These are phyloP conservation scores for Rostrohypoxylon terebratum DNA, from an alignment of 495 filamentous ascomycete species.

Conservation along the genomic window DNA sequence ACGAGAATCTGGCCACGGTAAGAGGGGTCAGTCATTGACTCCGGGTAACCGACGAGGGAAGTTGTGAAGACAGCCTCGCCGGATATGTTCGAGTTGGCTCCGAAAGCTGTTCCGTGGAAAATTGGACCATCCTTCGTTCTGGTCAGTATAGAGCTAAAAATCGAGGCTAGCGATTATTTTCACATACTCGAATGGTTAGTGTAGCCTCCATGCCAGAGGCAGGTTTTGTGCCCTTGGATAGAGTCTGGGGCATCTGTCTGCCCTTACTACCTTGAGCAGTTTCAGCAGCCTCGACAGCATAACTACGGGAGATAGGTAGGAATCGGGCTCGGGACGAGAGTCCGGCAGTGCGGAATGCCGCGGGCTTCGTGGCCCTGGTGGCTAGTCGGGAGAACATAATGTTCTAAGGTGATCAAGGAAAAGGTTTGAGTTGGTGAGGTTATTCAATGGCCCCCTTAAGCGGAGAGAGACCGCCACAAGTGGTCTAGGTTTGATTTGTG, in stretches of 20 bases:
- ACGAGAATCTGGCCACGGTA: conserved; percentile 99
- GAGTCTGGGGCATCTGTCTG: conserved; percentile 63
- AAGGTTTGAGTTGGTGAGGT: conserved; percentile 40
- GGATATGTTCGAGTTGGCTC: conserved; percentile 89
- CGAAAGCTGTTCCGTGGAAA: conserved; percentile 93
- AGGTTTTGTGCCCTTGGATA: conserved; percentile 64
- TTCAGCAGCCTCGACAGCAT: conserved; percentile 56
- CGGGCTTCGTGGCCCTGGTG: conserved; percentile 63
- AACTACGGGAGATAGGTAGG: conserved; percentile 64
- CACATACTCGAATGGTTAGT: conserved; percentile 86
- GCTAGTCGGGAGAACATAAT: conserved; percentile 79
- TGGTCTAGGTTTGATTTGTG: conserved; percentile 73
- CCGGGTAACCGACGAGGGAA: conserved; percentile 92
- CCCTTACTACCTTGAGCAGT: conserved; percentile 71
- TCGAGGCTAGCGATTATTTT: not conserved
- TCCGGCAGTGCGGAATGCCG: conserved; percentile 55
- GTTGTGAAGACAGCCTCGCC: conserved; percentile 97
- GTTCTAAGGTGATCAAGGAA: conserved; percentile 42
- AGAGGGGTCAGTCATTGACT: conserved; percentile 98
- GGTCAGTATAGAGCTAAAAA: conserved; percentile 20
- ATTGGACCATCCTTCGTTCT: conserved; percentile 79
- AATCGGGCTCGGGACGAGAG: conserved; percentile 59
- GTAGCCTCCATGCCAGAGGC: conserved; percentile 81
- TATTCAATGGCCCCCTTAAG: conserved; percentile 54
- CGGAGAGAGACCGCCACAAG: conserved; percentile 89